These are phyloP conservation scores for Vigna hirtella DNA, from an alignment of 306 rosid genomes.

Conservation along the genomic window DNA sequence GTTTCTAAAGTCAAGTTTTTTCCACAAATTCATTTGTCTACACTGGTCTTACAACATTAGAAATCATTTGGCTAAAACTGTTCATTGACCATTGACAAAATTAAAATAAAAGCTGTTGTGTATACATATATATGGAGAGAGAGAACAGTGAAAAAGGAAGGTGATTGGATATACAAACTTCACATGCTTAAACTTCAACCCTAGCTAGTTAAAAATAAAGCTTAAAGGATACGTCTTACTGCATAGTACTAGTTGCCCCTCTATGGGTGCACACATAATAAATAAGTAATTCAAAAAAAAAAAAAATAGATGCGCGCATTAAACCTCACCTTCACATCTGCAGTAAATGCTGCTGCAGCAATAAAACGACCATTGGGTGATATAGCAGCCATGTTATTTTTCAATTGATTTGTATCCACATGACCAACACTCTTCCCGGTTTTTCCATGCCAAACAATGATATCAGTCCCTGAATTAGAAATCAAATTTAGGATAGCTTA, in stretches of 20 bases:
- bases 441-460: constrained; percentile 95
- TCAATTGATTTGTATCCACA: constrained; percentile 95
- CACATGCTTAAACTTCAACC: background rate
- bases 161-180: constrained; percentile 25
- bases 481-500: constrained; percentile 40
- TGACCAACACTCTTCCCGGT: constrained; percentile 85
- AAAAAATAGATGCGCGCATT: constrained; percentile 12
- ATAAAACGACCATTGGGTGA: constrained; percentile 98
- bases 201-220: background rate
- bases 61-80: constrained; percentile 8
- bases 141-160: background rate
- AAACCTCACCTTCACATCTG: constrained; percentile 85
- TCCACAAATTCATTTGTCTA: constrained; percentile 4
- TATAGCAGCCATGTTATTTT: constrained; percentile 90
- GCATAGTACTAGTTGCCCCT: constrained; percentile 8
- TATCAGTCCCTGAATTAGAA: constrained; percentile 80
- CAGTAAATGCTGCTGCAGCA: constrained; percentile 99
- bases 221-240: background rate
- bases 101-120: constrained; percentile 6
- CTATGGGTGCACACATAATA: background rate
- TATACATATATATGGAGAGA: background rate
- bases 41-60: background rate
- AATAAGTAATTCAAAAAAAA: constrained; percentile 14
- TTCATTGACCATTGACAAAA: constrained; percentile 15
- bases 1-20: constrained; percentile 32